Evolutionary conservation across 352 stramenopile species (phyloP).

Genomic region (Blastocystis sp.): DNA sequence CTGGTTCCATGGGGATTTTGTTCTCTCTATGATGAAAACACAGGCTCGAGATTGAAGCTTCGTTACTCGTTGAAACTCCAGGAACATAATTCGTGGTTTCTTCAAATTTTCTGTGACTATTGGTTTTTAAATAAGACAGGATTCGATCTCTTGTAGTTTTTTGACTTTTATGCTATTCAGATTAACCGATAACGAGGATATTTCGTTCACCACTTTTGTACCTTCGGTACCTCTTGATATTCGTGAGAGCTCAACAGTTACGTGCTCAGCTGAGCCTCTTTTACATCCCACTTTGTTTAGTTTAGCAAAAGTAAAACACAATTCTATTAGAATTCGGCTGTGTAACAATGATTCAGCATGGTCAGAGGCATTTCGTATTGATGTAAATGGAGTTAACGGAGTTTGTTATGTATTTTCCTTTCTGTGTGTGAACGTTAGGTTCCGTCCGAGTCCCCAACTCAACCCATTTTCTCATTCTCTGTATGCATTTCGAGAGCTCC

Average conservation of each 20-base stretch:
- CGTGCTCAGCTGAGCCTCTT: background rate
- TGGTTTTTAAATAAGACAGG: constrained; percentile 47
- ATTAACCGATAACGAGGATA: background rate
- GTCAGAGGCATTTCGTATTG: background rate
- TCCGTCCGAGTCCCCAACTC: background rate
- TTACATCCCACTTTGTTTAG: constrained; percentile 2
- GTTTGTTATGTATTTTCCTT: background rate
- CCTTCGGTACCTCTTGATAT: background rate
- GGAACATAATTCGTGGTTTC: background rate
- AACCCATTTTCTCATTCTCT: background rate
- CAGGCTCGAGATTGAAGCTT: background rate
- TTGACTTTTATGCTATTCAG: background rate
- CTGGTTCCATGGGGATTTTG: background rate
- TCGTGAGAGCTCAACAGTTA: background rate
- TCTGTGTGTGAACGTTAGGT: background rate
- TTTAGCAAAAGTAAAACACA: background rate
- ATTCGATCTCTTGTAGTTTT: background rate
- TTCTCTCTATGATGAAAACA: background rate
- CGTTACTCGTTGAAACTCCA: background rate
- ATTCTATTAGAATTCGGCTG: background rate
- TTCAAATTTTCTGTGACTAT: constrained; percentile 35
- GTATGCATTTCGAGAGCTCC: constrained; percentile 5
- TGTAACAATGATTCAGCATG: background rate
- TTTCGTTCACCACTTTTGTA: background rate
- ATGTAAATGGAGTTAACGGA: background rate